Conservation (phyloP, 495 filamentous ascomycete genomes). For the Penicillium simplicissimum region DNA sequence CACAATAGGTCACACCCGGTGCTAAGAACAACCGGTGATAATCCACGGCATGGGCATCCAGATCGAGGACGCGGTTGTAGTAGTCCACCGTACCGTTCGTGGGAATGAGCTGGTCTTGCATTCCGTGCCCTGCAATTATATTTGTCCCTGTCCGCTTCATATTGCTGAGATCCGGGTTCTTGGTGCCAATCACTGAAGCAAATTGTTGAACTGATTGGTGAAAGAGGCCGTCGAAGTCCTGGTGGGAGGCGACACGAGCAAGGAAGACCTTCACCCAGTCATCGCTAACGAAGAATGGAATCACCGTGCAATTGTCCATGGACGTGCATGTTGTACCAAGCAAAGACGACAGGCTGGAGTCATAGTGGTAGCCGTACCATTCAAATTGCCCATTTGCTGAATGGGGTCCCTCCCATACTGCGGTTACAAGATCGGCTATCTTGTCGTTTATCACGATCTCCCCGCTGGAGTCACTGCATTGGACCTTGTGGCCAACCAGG, state of each 20-base stretch:
- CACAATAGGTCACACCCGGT: constrained; percentile 15
- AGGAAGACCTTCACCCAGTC: constrained; percentile 45
- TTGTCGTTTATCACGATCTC: constrained; percentile 15
- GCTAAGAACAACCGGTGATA: constrained; percentile 28
- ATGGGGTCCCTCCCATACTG: constrained; percentile 28
- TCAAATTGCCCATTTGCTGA: constrained; percentile 21
- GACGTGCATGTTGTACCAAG: constrained; percentile 14
- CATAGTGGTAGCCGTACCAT: constrained; percentile 33
- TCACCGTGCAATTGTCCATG: constrained; percentile 15
- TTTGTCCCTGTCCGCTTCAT: constrained; percentile 40
- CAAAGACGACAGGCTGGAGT: constrained; percentile 13
- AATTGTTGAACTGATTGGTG: constrained; percentile 12
- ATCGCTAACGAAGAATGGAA: constrained; percentile 17
- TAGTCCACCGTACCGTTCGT: constrained; percentile 18
- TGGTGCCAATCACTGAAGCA: constrained; percentile 32
- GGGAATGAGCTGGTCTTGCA: constrained; percentile 24
- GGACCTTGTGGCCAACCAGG: constrained; percentile 49
- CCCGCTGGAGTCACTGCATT: constrained; percentile 29
- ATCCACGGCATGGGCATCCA: constrained; percentile 8
- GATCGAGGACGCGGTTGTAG: constrained; percentile 1
- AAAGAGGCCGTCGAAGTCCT: constrained; percentile 24
- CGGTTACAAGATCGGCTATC: constrained; percentile 22
- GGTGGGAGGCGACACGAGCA: constrained; percentile 32
- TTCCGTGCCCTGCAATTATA: constrained; percentile 45
- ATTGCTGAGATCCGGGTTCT: constrained; percentile 34